Evolutionary conservation across 2,329 filamentous ascomycete genomes (phyloP), one percentile per base, ranked within the genome.

Genomic region (Colletotrichum tamarilloi): DNA sequence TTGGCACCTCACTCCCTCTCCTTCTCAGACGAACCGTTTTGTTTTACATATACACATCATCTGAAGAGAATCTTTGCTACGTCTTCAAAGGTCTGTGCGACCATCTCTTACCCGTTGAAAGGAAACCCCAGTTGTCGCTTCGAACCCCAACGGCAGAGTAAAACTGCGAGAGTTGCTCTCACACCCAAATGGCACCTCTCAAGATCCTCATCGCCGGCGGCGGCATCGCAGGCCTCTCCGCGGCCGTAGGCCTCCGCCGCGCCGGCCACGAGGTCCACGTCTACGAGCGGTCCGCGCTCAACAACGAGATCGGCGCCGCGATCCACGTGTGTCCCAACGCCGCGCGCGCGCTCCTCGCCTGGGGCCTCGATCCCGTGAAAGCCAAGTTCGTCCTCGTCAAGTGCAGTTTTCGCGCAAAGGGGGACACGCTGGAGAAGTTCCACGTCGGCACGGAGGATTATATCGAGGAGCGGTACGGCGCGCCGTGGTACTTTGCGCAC

Each of bases 271-370:
- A 52, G 12, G 79, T 83, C 35, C 68, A 76, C 32, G 73, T 85
- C 24, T 83, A 81, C 73, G 84, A 85, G 76, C 78, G 80, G 26
- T 84, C 82, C 1, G 74, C 74, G 6, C 77, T 84, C 70, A 79
- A 79, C 60, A 80, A 81, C 63, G 83, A 84, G 73, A 76, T 81
- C 52, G 83, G 82, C 42, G 83, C 82, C 5, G 83, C 83, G 55
- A 82, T 85, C 62, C 80, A 80, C 46, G 78, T 85, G 3, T 79
- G 81, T 0, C 83, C 83, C 26, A 85, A 85, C 62, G 83, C 81
- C 7, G 75, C 78, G 5, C 80, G 82, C 16, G 77, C 81, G n/a
- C 77, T 85, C 7, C 73, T 77, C 1, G 78, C 79, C 1, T 83
- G 82, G 81, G 83, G 83, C 1, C 75, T 85, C 19, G 78, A 83